Evolutionary conservation across 2,329 filamentous ascomycete genomes (phyloP), one percentile per base, ranked within the genome.

Genomic region (Colletotrichum sp.): DNA sequence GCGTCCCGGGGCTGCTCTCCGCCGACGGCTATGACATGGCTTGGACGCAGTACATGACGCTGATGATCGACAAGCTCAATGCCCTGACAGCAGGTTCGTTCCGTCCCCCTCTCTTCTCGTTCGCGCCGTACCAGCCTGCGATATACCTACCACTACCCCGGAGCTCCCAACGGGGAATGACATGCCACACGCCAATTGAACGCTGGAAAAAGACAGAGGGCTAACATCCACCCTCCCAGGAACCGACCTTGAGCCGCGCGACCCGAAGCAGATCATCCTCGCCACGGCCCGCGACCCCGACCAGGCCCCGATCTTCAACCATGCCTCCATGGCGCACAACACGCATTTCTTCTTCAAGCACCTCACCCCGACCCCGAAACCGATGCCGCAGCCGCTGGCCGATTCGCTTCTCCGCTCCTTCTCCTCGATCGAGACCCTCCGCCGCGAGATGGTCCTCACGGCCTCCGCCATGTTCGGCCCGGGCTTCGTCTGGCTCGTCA

Each of bases 271-370:
- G 62, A 92, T 98, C 82, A 86, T 94, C 82, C 89, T 96, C 81
- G 89, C 92, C 81, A 93, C 93, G 75, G 94, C 96, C 76, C 95
- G 96, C 84, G 91, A 97, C 81, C 94, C 96, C 60, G 89, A 89
- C 79, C 89, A 91, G 77, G 97, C 97, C 56, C 89, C 93, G 80
- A 88, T 94, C 83, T 99, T 99, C 92, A 99, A 98, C 91, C 92
- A 97, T 84, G 97, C 97, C 84, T 98, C 95, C 80, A 98, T 98
- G 94, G 95, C 95, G 71, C 94, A 95, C 90, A 98, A 98, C 91
- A 98, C 92, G 84, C 88, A 92, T 83, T 94, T 95, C 88, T 96
- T 95, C 91, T 96, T 96, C 90, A 84, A 91, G 79, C 86, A 89
- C 81, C 83, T 87, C 77, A 80, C 83, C 70, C 85, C 85, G 71